Evolutionary conservation across 2,329 filamentous ascomycete genomes (phyloP).

Genomic region (Trichothecium sympodiale): DNA sequence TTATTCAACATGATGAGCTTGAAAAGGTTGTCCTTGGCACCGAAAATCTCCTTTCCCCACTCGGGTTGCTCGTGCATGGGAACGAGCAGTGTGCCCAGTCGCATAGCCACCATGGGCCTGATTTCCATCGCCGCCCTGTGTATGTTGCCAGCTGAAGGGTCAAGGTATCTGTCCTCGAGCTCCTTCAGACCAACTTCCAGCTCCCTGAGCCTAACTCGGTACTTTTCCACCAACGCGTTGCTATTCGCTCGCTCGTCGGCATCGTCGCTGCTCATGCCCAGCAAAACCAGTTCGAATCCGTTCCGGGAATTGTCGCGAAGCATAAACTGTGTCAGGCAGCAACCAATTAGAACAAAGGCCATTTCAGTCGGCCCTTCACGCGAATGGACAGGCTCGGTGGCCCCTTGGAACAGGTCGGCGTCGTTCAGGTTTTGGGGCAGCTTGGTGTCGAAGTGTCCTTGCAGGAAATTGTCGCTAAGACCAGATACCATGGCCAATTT

Average conservation of each 20-base stretch:
- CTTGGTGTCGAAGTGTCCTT: slow-evolving; percentile 44
- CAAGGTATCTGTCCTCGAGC: slow-evolving; percentile 38
- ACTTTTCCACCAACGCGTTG: slow-evolving; percentile 25
- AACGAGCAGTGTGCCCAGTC: slow-evolving; percentile 34
- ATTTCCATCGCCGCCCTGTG: slow-evolving; percentile 39
- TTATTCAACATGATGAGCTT: slow-evolving; percentile 37
- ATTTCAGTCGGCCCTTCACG: slow-evolving; percentile 50
- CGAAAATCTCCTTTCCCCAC: slow-evolving; percentile 37
- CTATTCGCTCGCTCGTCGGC: not conserved
- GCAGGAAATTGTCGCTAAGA: slow-evolving; percentile 39
- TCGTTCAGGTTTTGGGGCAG: slow-evolving; percentile 48
- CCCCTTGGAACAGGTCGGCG: slow-evolving; percentile 42
- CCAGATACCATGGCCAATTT: slow-evolving; percentile 47
- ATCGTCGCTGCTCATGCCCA: slow-evolving; percentile 23
- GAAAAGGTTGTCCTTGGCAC: slow-evolving; percentile 42
- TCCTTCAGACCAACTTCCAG: slow-evolving; percentile 31
- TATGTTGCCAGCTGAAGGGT: slow-evolving; percentile 38
- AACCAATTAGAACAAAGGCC: slow-evolving; percentile 42
- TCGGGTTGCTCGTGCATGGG: slow-evolving; percentile 36
- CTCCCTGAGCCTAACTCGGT: slow-evolving; percentile 27
- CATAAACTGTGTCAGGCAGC: slow-evolving; percentile 39
- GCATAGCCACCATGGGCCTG: slow-evolving; percentile 35
- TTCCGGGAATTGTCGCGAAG: slow-evolving; percentile 21
- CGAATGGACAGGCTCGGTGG: slow-evolving; percentile 36
- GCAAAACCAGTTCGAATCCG: slow-evolving; percentile 36